These are phyloP conservation scores for Rhodocollybia butyracea DNA, from an alignment of 768 basidiomycete genomes.

Conservation along the genomic window DNA sequence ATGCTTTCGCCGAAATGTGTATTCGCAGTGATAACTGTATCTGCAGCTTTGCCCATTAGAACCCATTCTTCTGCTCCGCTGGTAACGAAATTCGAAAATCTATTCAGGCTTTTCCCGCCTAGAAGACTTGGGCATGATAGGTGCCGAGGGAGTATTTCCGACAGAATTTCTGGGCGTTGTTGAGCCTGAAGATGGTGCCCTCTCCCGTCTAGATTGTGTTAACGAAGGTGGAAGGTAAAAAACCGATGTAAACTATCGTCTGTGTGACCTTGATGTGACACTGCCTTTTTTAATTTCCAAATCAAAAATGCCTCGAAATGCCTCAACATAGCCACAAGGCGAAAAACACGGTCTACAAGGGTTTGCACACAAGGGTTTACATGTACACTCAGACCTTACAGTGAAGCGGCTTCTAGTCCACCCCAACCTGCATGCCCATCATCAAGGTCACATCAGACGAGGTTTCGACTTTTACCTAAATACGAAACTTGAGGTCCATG, in stretches of 20 bases:
- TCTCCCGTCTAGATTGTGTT: conserved; percentile 14
- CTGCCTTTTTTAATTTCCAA: too few relatives aligned
- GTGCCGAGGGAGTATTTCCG: conserved; percentile 11
- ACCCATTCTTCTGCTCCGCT: conserved; percentile 84
- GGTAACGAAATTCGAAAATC: conserved; percentile 85
- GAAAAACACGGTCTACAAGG: too few relatives aligned
- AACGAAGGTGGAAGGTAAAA: conserved; percentile 50
- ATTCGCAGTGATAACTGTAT: conserved; percentile 20
- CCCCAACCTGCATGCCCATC: too few relatives aligned
- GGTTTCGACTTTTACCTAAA: too few relatives aligned
- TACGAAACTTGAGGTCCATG: too few relatives aligned
- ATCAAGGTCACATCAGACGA: too few relatives aligned
- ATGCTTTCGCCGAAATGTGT: neutral
- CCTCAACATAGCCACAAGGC: too few relatives aligned
- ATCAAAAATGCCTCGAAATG: too few relatives aligned
- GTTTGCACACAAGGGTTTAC: too few relatives aligned
- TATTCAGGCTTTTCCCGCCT: conserved; percentile 74
- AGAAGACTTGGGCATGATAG: conserved; percentile 61
- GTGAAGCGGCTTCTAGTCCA: too few relatives aligned
- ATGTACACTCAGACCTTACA: too few relatives aligned
- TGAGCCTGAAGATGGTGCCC: conserved; percentile 40
- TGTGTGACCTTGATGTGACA: too few relatives aligned
- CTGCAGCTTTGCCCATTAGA: conserved; percentile 55
- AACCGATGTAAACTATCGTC: conserved; percentile 69
- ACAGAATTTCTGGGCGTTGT: conserved; percentile 39